Base-by-base conservation (phyloP, 2,329 filamentous ascomycete genomes). In the Lachnellula hyalina region DNA sequence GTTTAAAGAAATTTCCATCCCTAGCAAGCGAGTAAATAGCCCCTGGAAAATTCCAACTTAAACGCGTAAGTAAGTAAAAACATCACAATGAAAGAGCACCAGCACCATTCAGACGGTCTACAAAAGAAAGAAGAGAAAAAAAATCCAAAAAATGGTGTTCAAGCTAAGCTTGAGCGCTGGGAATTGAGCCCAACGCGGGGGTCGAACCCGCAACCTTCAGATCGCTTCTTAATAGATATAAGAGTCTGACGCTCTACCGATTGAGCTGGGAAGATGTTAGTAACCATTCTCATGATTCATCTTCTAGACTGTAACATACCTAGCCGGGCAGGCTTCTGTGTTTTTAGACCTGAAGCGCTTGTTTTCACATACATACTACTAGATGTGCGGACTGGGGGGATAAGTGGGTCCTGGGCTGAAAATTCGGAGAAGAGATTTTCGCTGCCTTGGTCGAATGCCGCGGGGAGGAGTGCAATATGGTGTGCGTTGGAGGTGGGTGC, bases 171-270 rank as follows among this genome's bases (percentile, higher is more conserved):
- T 40, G 36, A 40, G 36, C 36, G 36, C 36, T 49, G 54, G 60
- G 59, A 42, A 61, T 63, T 63, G 59, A 67, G 63, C 63, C 64
- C 63, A 40, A 40, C 36, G 36, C 68, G 70, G 71, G 71, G 71
- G 70, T 72, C 71, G 71, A 73, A 73, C 72, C 72, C 71, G 69
- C 70, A 73, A 69, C 72, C 71, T 73, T 73, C 66, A 72, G 71
- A 72, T 72, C 17, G 42, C 53, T 32, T 8, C 14, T 23, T 17
- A 9, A 23, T 23, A 36, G n/a, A 23, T 23, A 36, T 51, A 51
- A 51, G 48, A 51, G 48, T 51, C 48, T 41, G 38, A 51, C 48
- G 48, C 48, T 51, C 48, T 51, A 51, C 48, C 48, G 48, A 51
- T 51, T 52, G 32, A 47, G 50, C 41, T 52, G 44, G 23, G 44